Evolutionary conservation across 2,329 filamentous ascomycete species (phyloP), one percentile per base, ranked within the genome.

Genomic region (Rhexocercosporidium sp.): DNA sequence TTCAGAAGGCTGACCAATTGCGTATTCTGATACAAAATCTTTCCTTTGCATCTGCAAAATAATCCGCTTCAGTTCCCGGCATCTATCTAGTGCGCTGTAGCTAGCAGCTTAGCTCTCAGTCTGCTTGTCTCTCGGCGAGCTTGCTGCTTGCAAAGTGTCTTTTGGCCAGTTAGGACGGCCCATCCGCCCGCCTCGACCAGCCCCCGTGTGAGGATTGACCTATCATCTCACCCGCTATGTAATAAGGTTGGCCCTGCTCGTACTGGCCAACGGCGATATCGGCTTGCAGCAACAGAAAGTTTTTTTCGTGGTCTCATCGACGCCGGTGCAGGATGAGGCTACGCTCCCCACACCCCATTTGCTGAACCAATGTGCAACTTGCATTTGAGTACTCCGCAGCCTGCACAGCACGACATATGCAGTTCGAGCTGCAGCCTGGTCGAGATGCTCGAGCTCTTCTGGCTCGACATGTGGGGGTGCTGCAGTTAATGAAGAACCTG

Each of bases 341-440:
- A 70, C 60, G 59, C 46, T 31, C 25, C 29, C 47, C n/a, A n/a
- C 53, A 41, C 60, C 61, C 60, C 46, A 72, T 72, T 72, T 59
- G 70, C 59, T 53, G 46, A 14, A 34, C 25, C 49, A 25, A 47
- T 44, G 57, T 64, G 65, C 61, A 69, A 57, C 59, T 64, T 65
- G 64, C 66, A 66, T 37, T 56, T 56, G 29, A n/a, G n/a, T 56
- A 54, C 39, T 60, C 27, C 27, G 62, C 27, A 62, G 66, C 27
- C 69, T 73, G 68, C 63, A 66, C 68, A 69, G 69, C 70, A 73
- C 71, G 62, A 70, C 69, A 73, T 69, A 63, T 70, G 66, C 66
- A 69, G 59, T 44, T 65, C 37, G 29, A 67, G 59, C 41, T 71
- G 70, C 71, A 71, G 64, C 65, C 54, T 27, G 41, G 57, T 46